Evolutionary conservation across 2,329 filamentous ascomycete species (phyloP).

Genomic region (Whalleya microplaca): DNA sequence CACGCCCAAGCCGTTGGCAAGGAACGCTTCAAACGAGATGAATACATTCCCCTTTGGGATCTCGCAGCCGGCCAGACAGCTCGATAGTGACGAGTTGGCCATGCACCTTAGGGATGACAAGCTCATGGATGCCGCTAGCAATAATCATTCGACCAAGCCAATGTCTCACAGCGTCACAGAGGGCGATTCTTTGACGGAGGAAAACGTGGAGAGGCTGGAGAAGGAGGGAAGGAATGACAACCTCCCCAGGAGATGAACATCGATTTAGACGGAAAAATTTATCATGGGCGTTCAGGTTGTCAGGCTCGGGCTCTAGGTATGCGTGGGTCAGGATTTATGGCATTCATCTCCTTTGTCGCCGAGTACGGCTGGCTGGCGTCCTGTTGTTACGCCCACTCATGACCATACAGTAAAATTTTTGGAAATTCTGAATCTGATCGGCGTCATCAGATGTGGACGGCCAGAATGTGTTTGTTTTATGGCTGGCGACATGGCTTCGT

Average conservation of each 20-base stretch:
- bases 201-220: slow-evolving; percentile 55
- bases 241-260: slow-evolving; percentile 8
- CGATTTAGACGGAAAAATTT: background rate
- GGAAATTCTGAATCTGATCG: background rate
- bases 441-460: background rate
- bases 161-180: slow-evolving; percentile 35
- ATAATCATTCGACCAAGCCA: slow-evolving; percentile 32
- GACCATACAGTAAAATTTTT: background rate
- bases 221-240: slow-evolving; percentile 23
- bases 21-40: slow-evolving; percentile 42
- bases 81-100: slow-evolving; percentile 42
- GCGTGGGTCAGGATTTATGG: background rate
- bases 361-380: background rate
- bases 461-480: too few species aligned
- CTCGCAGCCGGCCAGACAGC: slow-evolving; percentile 37
- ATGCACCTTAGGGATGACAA: slow-evolving; percentile 51
- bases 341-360: background rate
- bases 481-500: too few species aligned
- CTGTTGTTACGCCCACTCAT: background rate
- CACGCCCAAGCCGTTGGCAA: slow-evolving; percentile 45
- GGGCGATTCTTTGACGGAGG: slow-evolving; percentile 55
- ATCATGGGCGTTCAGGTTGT: background rate
- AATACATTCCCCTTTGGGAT: slow-evolving; percentile 46
- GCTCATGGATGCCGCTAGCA: slow-evolving; percentile 50
- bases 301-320: background rate